These are phyloP conservation scores for Halenospora varia DNA, from an alignment of 495 filamentous ascomycete genomes.

Conservation along the genomic window DNA sequence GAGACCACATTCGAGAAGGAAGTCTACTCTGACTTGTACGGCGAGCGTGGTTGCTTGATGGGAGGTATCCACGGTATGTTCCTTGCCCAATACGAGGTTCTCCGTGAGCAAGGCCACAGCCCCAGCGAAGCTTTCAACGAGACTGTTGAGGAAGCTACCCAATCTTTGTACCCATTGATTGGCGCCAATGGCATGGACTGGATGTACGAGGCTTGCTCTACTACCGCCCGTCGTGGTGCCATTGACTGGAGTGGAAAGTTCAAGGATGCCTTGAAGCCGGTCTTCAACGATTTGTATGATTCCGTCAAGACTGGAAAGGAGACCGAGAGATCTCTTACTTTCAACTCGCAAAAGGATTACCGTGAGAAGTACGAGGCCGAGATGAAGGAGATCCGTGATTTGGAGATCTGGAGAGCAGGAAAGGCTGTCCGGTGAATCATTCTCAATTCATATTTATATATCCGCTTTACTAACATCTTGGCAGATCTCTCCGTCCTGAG, in stretches of 20 bases:
- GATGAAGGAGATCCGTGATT: conserved; percentile 90
- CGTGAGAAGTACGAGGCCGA: conserved; percentile 93
- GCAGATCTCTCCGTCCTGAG: conserved; percentile 79
- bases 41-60: conserved; percentile 99
- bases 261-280: conserved; percentile 95
- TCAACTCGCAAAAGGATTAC: conserved; percentile 93
- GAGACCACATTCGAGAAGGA: conserved; percentile 99
- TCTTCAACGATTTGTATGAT: conserved; percentile 96
- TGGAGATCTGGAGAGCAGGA: conserved; percentile 98
- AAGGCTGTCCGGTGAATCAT: conserved; percentile 80
- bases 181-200: conserved; percentile 98
- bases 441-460: not conserved
- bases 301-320: conserved; percentile 83
- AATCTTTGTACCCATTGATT: conserved; percentile 95
- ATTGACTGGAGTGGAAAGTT: conserved; percentile 96
- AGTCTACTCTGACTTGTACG: conserved; percentile 98
- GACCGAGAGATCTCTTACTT: conserved; percentile 90
- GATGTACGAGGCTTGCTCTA: conserved; percentile 99
- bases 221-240: conserved; percentile 94
- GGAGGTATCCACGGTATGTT: conserved; percentile 99
- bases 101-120: conserved; percentile 94
- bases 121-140: conserved; percentile 99
- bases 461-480: conserved; percentile 22
- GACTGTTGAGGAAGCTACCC: conserved; percentile 98
- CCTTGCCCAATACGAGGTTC: conserved; percentile 99